Evolutionary conservation across 352 stramenopile genomes (phyloP), one percentile per base, ranked within the genome.

Genomic region (Phytophthora constricta): DNA sequence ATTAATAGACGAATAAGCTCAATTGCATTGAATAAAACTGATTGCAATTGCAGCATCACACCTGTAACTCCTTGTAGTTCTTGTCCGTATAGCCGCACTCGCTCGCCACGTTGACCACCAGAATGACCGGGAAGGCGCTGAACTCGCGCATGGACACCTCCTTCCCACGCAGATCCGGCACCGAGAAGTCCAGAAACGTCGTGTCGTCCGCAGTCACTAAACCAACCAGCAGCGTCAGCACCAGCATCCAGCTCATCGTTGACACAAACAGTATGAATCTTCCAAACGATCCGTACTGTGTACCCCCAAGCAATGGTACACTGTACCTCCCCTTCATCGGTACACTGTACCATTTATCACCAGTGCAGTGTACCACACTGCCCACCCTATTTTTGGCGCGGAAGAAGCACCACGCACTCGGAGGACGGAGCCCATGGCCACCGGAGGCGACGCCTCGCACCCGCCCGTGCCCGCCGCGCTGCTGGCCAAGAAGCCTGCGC

Each of bases 51-150:
- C 7, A 42, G 10, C 4, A 42, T 17, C 10, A 42, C n/a, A 83
- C 80, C 83, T 90, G 80, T 25, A 94, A 69, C 68, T 91, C 86
- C 41, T 70, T 74, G 64, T 94, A 95, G 68, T 95, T 95, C 63
- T 82, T 74, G 72, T 95, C 82, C 25, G 86, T 92, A 77, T 92
- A 93, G 9, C 87, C 87, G 52, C 85, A 93, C 5, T 69, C 77
- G 58, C 87, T 95, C 23, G 87, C 87, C 55, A 95, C 86, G 60
- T 95, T 95, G 23, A 95, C 87, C 28, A 95, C 75, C 19, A 95
- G 68, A 51, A 95, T 90, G 23, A 86, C 87, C 34, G 74, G 84
- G 58, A 75, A 79, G 22, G 78, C 51, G n/a, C 65, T 58, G 68
- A 86, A 93, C 23, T 74, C 53, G 23, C 74, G 34, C 62, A 93